Percentiles rank a stretch among this genome's conserved stretches.
Evolutionary conservation across 345 rosid genomes (phyloP).

Genomic region (Triadica sebifera): DNA sequence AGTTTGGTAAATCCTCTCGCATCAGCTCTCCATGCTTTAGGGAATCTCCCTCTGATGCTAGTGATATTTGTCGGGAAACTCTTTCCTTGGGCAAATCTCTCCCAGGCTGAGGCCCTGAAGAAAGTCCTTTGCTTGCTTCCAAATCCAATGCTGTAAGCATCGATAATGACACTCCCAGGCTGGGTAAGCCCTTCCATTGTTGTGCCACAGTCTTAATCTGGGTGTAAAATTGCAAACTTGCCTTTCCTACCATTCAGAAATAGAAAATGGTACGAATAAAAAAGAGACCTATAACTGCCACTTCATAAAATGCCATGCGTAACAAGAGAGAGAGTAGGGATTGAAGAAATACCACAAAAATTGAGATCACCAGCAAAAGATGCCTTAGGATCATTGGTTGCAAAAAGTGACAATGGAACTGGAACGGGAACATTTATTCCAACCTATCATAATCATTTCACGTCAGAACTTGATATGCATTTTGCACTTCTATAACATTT

Average conservation of each 20-base stretch:
- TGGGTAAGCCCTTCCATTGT: slow-evolving; percentile 40
- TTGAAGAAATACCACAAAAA: slow-evolving; percentile 30
- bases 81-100: slow-evolving; percentile 8
- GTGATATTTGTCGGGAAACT: not conserved
- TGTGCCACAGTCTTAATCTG: slow-evolving; percentile 42
- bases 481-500: not conserved
- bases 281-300: not conserved
- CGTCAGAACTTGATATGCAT: slow-evolving; percentile 9
- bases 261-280: not conserved
- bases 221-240: slow-evolving; percentile 40
- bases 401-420: slow-evolving; percentile 28
- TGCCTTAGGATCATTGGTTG: slow-evolving; percentile 25
- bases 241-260: slow-evolving; percentile 33
- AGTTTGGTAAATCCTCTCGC: slow-evolving; percentile 26
- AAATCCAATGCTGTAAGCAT: not conserved
- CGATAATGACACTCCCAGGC: slow-evolving; percentile 17
- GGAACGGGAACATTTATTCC: slow-evolving; percentile 49
- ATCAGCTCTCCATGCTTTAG: slow-evolving; percentile 20
- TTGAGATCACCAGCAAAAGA: slow-evolving; percentile 37
- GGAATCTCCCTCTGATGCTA: slow-evolving; percentile 31
- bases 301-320: not conserved
- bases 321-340: not conserved
- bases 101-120: slow-evolving; percentile 33
- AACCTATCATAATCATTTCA: slow-evolving; percentile 28
- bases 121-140: slow-evolving; percentile 27